Conservation (phyloP, 2,329 filamentous ascomycete species). For the Graphilbum ipis-grandicollis region DNA sequence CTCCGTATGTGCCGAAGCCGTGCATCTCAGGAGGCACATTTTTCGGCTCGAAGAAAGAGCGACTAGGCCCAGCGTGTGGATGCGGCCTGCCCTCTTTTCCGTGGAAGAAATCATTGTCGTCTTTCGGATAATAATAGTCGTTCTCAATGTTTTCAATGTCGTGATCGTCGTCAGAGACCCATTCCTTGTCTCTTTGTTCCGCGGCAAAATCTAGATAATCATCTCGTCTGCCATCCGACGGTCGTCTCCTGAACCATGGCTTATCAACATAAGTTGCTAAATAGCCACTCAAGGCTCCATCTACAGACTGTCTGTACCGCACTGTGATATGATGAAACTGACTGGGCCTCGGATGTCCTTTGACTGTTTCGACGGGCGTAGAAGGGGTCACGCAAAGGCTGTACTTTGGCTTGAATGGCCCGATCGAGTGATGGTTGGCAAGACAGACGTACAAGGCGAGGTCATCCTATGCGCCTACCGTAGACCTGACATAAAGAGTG, state of each 20-base stretch:
- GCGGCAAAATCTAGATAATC: too few relatives aligned
- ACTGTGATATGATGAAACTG: neutral
- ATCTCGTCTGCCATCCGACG: neutral
- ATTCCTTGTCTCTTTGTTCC: too few relatives aligned
- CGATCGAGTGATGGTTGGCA: neutral
- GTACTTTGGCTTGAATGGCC: neutral
- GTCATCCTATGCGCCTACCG: neutral
- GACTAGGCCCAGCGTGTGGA: too few relatives aligned
- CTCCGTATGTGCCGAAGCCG: neutral
- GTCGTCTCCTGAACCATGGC: too few relatives aligned
- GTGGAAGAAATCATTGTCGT: neutral
- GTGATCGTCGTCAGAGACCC: too few relatives aligned
- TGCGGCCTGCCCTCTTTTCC: neutral
- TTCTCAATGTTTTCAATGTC: too few relatives aligned
- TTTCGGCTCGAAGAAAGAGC: neutral
- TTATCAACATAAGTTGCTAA: neutral
- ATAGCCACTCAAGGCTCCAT: neutral
- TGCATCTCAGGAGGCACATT: neutral
- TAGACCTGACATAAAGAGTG: neutral
- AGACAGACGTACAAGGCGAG: neutral
- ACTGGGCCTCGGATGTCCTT: neutral
- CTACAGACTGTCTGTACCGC: neutral
- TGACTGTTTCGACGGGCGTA: neutral
- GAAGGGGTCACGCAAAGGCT: neutral
- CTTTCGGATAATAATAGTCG: too few relatives aligned